A percentile compares a stretch with the other conserved stretches of the same genome.
phyloP scores from a whole-genome alignment of 2,329 filamentous ascomycete species.

The Penicillium sp. region DNA sequence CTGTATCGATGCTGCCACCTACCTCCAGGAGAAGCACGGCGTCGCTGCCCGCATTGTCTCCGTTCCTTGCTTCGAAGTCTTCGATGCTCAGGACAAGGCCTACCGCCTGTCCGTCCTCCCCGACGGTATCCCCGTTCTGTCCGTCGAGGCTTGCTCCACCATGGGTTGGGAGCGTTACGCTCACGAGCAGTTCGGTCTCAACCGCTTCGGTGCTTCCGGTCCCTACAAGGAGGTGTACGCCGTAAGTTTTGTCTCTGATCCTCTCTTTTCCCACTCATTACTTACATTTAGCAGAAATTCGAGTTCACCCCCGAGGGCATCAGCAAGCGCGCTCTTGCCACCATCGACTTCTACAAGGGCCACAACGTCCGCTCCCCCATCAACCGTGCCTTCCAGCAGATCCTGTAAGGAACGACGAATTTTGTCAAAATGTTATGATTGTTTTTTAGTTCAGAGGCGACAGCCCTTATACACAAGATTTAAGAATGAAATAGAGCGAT shows the following conservation, averaged over 20 bases:
- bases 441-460: conserved; percentile 28
- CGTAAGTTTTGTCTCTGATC: conserved; percentile 50
- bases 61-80: conserved; percentile 95
- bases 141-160: conserved; percentile 94
- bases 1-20: conserved; percentile 88
- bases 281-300: conserved; percentile 69
- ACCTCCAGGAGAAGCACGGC: conserved; percentile 83
- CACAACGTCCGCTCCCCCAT: conserved; percentile 89
- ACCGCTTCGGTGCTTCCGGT: conserved; percentile 96
- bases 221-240: conserved; percentile 98
- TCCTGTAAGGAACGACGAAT: conserved; percentile 63
- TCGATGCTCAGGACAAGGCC: conserved; percentile 89
- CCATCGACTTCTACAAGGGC: conserved; percentile 97
- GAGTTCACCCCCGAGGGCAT: conserved; percentile 98
- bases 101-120: conserved; percentile 92
- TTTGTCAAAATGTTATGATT: conserved; percentile 23
- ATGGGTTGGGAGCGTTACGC: conserved; percentile 99
- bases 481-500: conserved; percentile 29
- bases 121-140: conserved; percentile 88
- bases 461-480: conserved; percentile 23
- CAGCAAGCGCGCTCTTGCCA: conserved; percentile 87
- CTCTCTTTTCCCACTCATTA: neutral
- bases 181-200: conserved; percentile 98
- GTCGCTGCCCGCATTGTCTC: conserved; percentile 90
- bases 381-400: conserved; percentile 96